A percentile compares a stretch with the other conserved stretches of the same genome.
phyloP scores from a whole-genome alignment of 768 basidiomycete genomes.

The Hericium erinaceus region DNA sequence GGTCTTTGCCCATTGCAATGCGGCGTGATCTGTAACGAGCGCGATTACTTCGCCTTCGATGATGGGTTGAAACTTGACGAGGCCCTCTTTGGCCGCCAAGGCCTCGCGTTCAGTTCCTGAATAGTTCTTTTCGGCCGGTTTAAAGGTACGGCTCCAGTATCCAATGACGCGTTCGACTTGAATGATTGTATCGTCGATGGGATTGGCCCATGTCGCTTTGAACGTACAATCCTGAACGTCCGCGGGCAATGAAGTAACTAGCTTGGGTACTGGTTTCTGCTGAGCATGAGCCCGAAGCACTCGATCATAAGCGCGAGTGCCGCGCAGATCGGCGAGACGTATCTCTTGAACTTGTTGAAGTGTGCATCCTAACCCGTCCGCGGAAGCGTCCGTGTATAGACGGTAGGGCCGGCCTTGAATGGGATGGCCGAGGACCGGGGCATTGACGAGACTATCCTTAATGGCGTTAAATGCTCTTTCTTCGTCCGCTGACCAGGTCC shows the following conservation, averaged over 20 bases:
- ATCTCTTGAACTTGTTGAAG: conserved; percentile 19
- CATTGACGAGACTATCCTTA: conserved; percentile 21
- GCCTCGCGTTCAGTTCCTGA: conserved; percentile 32
- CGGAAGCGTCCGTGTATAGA: conserved; percentile 26
- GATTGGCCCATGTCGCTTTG: background rate
- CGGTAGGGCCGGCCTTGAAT: conserved; percentile 22
- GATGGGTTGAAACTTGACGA: conserved; percentile 28
- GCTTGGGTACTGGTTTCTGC: background rate
- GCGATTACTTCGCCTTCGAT: conserved; percentile 26
- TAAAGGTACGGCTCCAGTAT: conserved; percentile 17
- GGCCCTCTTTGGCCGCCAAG: conserved; percentile 27
- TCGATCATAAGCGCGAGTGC: conserved; percentile 13
- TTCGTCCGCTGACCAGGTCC: conserved; percentile 18
- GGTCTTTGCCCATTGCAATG: conserved; percentile 17
- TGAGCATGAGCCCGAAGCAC: background rate
- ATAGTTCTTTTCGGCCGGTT: conserved; percentile 18
- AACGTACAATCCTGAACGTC: background rate
- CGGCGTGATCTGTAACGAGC: conserved; percentile 18
- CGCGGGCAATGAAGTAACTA: background rate
- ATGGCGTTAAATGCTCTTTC: conserved; percentile 21
- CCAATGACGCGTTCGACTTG: conserved; percentile 14
- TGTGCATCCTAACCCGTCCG: conserved; percentile 12
- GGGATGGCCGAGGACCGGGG: conserved; percentile 27
- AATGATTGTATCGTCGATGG: conserved; percentile 12
- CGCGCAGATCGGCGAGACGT: conserved; percentile 10